Evolutionary conservation across 2,329 filamentous ascomycete species (phyloP), one percentile per base, ranked within the genome.

Genomic region (Alternaria novae-zelandiae): DNA sequence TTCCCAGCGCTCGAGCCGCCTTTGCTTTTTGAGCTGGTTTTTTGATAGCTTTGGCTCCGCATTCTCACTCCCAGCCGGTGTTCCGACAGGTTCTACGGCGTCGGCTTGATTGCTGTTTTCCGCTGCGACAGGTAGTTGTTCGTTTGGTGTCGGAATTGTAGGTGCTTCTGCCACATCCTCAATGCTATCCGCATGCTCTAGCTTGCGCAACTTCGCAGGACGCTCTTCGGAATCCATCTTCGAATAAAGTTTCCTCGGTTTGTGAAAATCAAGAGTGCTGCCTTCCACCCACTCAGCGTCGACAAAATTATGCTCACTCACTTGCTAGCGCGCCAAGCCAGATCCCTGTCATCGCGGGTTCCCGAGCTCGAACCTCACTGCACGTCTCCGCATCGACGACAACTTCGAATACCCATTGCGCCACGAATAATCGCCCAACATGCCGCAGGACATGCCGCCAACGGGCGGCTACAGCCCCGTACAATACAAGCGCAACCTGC

Each of bases 371-470:
- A 68, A 63, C 65, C 60, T 65, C 66, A 74, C 72, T 70, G 74
- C 72, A 75, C 59, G 56, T 57, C 70, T 70, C 72, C 68, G 66
- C 70, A 74, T 68, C 68, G 63, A 66, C 66, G 64, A 62, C 68
- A 69, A 66, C 64, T 64, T 67, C 66, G 58, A 59, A 59, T 56
- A 65, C 71, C 67, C 63, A 79, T 78, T 77, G 74, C 73, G 51
- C 67, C 66, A 68, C 70, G 56, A 64, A 65, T 41, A 66, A 70
- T 59, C 65, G 63, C 69, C 66, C 86, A 90, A 70, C 79, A 97
- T 98, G 95, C 90, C 92, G 86, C 94, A 98, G 88, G 96, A 99
- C 87, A 93, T 99, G 89, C 96, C 96, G 85, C 96, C 96, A 75
- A 82, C 84, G 79, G 96, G 95, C 86, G 96, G 96, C 87, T 99